phyloP scores from a whole-genome alignment of 2,329 filamentous ascomycete genomes.

The Aspergillus alliaceus region DNA sequence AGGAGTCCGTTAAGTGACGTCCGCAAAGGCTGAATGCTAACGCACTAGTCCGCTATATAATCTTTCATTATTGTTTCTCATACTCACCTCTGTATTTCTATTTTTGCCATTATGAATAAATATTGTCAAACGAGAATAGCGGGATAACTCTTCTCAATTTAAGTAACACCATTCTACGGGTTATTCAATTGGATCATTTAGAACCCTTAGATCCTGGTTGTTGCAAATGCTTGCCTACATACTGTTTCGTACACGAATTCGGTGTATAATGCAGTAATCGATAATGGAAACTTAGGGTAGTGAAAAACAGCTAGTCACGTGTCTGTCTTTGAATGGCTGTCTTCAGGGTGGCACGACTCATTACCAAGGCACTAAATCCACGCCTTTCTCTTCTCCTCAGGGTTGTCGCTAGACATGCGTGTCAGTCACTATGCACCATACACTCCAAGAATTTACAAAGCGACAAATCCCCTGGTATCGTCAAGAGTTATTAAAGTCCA shows the following conservation, averaged over 20 bases:
- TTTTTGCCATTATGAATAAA: background rate
- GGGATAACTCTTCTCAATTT: background rate
- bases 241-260: no score
- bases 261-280: no score
- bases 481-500: no score
- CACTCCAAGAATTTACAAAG: background rate
- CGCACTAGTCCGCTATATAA: background rate
- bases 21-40: slow-evolving; percentile 23
- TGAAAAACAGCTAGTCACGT: background rate
- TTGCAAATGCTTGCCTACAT: no score
- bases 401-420: background rate
- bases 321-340: background rate
- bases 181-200: no score
- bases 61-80: background rate
- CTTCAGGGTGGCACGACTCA: background rate
- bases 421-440: background rate
- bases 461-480: background rate
- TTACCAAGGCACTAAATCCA: background rate
- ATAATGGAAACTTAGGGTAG: background rate
- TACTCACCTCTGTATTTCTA: background rate
- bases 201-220: background rate
- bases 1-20: slow-evolving; percentile 36
- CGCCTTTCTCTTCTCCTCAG: background rate
- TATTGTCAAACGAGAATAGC: background rate
- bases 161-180: no score